Evolutionary conservation across 768 basidiomycete genomes (phyloP), one percentile per base, ranked within the genome.

Genomic region (Candolleomyces efflorescens): DNA sequence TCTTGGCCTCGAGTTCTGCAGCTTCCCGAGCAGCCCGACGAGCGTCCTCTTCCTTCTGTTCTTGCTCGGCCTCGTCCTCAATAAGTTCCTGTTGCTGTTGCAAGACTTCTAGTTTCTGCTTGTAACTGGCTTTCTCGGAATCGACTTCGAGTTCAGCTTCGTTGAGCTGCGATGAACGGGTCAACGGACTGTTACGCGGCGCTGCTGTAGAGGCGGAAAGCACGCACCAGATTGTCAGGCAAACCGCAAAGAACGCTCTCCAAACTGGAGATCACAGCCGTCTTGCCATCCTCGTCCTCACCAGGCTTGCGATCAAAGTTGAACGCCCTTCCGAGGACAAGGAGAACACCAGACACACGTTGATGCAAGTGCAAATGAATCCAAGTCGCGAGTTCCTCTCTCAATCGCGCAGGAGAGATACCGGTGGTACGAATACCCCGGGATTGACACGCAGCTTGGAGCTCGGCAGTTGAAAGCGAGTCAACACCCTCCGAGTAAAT

Each of bases 41-140:
- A n/a, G 92, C 90, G 68, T 90, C 86, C 69, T 94, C 90, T 69
- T 93, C 92, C 74, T 94, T 90, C 72, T 95, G 88, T 61, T 99
- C 97, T 72, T 99, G 97, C 69, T 98, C 97, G 62, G 94, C 86
- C 73, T 99, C 97, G 70, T 99, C 97, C 68, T 99, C 95, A 68
- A 99, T 99, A 60, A 99, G 92, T 71, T 99, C 97, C 69, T 99
- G 92, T 72, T 99, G 97, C 65, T 99, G 92, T 65, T 97, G 93
- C 68, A 99, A 76, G 23, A 99, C 96, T 61, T 98, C 97, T 55
- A 99, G 83, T 73, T 96, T 97, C 78, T 98, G 92, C 78, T 97
- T 96, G 82, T 97, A 98, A 65, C 87, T 92, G 20, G 94, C 93
- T 52, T 88, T 88, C 41, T 96, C 95, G 22, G 89, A 91, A 63